A percentile compares a stretch with the other conserved stretches of the same genome.
Conservation (phyloP, 495 filamentous ascomycete genomes). For the Evernia prunastri region DNA sequence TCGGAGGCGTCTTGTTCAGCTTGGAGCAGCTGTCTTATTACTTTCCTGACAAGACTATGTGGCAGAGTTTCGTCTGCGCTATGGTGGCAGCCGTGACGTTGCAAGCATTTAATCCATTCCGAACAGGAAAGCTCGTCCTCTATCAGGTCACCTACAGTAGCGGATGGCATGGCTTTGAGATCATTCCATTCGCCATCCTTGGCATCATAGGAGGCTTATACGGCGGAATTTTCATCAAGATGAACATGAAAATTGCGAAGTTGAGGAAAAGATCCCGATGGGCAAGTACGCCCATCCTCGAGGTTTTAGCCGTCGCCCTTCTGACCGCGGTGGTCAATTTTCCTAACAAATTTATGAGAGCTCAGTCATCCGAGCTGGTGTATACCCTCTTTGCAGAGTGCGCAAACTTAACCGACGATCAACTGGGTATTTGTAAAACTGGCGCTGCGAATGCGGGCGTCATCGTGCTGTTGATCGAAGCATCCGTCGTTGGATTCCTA, state of each 20-base stretch:
- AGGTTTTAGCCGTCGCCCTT: slow-evolving; percentile 68
- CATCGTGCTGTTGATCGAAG: slow-evolving; percentile 71
- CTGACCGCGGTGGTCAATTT: slow-evolving; percentile 87
- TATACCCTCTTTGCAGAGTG: slow-evolving; percentile 91
- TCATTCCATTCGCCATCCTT: slow-evolving; percentile 79
- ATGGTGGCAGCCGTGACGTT: slow-evolving; percentile 94
- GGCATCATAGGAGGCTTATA: slow-evolving; percentile 89
- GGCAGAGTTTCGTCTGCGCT: slow-evolving; percentile 98
- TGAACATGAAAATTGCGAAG: slow-evolving; percentile 80
- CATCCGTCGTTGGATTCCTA: slow-evolving; percentile 73
- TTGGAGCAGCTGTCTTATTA: slow-evolving; percentile 97
- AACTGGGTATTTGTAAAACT: slow-evolving; percentile 78
- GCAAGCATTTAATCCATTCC: slow-evolving; percentile 89
- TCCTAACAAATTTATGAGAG: slow-evolving; percentile 90
- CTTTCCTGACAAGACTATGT: slow-evolving; percentile 99
- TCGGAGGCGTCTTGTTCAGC: slow-evolving; percentile 88
- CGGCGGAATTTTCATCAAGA: slow-evolving; percentile 87
- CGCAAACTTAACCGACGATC: slow-evolving; percentile 66
- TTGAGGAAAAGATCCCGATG: slow-evolving; percentile 64
- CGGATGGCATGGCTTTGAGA: slow-evolving; percentile 92
- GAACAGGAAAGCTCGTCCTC: slow-evolving; percentile 90
- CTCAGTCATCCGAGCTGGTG: slow-evolving; percentile 86
- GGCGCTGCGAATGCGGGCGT: slow-evolving; percentile 64
- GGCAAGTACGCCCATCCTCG: slow-evolving; percentile 60
- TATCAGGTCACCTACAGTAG: slow-evolving; percentile 94